Conservation (phyloP, 768 basidiomycete species). For the Coprinopsis cinerea region DNA sequence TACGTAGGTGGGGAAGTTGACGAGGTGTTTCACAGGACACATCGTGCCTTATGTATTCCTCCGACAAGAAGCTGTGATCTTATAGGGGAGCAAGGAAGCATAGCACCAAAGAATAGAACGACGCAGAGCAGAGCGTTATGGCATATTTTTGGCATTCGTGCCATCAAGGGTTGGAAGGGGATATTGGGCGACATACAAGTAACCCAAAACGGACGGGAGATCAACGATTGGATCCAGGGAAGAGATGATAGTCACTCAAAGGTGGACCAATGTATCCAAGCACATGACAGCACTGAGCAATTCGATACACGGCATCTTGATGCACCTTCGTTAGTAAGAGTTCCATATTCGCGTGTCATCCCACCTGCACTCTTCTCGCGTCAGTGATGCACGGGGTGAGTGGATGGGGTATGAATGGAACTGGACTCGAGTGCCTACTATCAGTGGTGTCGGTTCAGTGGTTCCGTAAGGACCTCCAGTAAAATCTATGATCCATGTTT, state of each 20-base stretch:
- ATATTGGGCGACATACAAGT: neutral
- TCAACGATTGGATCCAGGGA: neutral
- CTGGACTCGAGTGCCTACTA: neutral
- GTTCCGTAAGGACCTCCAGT: neutral
- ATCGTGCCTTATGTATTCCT: neutral
- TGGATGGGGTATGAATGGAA: neutral
- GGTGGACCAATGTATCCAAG: neutral
- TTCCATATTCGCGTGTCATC: neutral
- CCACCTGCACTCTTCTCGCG: neutral
- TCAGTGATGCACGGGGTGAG: neutral
- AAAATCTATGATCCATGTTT: constrained; percentile 1
- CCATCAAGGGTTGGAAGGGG: neutral
- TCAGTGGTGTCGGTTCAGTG: neutral
- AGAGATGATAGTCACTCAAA: neutral
- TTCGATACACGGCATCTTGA: neutral
- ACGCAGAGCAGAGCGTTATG: neutral
- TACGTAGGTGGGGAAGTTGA: neutral
- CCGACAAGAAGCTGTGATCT: neutral
- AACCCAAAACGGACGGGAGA: neutral
- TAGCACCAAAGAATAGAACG: neutral
- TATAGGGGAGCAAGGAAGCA: neutral
- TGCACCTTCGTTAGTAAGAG: neutral
- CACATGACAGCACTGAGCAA: neutral
- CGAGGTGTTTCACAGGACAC: neutral
- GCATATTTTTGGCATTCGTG: neutral